These are phyloP conservation scores for Epichloe sp. DNA, from an alignment of 2,329 filamentous ascomycete genomes.

Conservation along the genomic window DNA sequence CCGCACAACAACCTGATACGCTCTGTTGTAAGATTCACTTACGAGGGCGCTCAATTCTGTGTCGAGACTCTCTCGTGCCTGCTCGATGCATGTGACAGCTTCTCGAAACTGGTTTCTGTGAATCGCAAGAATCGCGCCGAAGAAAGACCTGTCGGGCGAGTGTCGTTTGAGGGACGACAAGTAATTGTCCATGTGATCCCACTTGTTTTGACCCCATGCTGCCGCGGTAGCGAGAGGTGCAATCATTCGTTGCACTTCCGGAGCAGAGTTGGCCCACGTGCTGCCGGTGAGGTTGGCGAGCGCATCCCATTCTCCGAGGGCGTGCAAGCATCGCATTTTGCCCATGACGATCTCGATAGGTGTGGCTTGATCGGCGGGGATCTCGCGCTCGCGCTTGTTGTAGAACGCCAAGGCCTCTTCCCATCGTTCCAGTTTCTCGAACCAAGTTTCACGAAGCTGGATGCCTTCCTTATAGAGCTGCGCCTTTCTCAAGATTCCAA, in stretches of 20 bases:
- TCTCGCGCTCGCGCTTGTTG: slow-evolving; percentile 66
- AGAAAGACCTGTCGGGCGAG: slow-evolving; percentile 92
- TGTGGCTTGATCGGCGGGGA: slow-evolving; percentile 39
- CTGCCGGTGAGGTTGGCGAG: slow-evolving; percentile 79
- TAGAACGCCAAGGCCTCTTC: slow-evolving; percentile 92
- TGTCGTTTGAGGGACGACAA: slow-evolving; percentile 86
- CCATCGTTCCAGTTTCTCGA: slow-evolving; percentile 96
- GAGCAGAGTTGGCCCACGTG: slow-evolving; percentile 81
- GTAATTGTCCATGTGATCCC: slow-evolving; percentile 97
- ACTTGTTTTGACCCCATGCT: slow-evolving; percentile 91
- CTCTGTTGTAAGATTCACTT: slow-evolving; percentile 96
- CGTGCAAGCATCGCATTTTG: slow-evolving; percentile 97
- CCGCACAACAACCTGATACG: slow-evolving; percentile 93
- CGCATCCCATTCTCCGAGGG: slow-evolving; percentile 92
- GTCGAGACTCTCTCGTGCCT: slow-evolving; percentile 84
- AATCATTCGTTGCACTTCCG: slow-evolving; percentile 80
- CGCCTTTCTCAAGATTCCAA: slow-evolving; percentile 91
- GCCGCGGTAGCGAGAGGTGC: slow-evolving; percentile 89
- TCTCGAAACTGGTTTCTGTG: slow-evolving; percentile 94
- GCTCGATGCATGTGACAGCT: slow-evolving; percentile 76
- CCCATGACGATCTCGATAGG: slow-evolving; percentile 97
- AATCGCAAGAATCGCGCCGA: slow-evolving; percentile 86
- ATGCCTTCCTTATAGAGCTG: slow-evolving; percentile 90
- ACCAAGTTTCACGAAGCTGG: slow-evolving; percentile 95
- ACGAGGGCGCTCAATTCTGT: slow-evolving; percentile 91